These are phyloP conservation scores for Corynespora cassiicola DNA, from an alignment of 2,329 filamentous ascomycete species.

Conservation along the genomic window DNA sequence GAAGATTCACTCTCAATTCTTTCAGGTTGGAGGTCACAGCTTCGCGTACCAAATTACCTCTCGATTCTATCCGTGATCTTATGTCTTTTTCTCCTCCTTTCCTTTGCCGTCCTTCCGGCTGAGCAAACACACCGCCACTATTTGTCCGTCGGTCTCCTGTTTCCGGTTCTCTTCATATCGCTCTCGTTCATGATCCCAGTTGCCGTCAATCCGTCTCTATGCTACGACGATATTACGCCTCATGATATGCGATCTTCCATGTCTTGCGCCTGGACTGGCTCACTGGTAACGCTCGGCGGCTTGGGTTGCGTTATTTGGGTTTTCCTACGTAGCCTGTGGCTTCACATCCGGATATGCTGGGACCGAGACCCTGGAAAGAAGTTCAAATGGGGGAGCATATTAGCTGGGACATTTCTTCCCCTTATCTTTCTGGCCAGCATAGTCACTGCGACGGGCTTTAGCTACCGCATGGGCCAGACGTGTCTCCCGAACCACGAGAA, in stretches of 20 bases:
- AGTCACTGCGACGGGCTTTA: constrained; percentile 42
- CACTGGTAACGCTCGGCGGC: constrained; percentile 78
- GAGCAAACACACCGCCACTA: constrained; percentile 90
- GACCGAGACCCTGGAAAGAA: constrained; percentile 34
- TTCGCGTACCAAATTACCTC: constrained; percentile 74
- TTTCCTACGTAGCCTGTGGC: constrained; percentile 44
- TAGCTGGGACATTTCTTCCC: constrained; percentile 36
- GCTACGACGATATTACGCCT: constrained; percentile 83
- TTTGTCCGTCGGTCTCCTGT: constrained; percentile 78
- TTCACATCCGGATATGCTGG: constrained; percentile 48
- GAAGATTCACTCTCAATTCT: constrained; percentile 4
- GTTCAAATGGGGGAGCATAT: constrained; percentile 39
- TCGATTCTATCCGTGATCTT: constrained; percentile 72
- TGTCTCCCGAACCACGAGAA: constrained; percentile 43
- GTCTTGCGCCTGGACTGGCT: constrained; percentile 81
- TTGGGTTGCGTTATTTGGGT: constrained; percentile 80
- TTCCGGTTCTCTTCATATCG: constrained; percentile 77
- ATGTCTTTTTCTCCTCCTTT: constrained; percentile 75
- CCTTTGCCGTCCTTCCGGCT: constrained; percentile 78
- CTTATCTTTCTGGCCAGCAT: constrained; percentile 37
- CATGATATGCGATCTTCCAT: constrained; percentile 77
- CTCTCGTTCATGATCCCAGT: constrained; percentile 85
- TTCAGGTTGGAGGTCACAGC: constrained; percentile 34
- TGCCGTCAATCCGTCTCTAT: constrained; percentile 74
- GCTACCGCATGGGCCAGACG: constrained; percentile 45